A percentile compares a stretch with the other conserved stretches of the same genome.
Conservation (phyloP, 2,329 filamentous ascomycete genomes). For the Botrytis byssoidea region DNA sequence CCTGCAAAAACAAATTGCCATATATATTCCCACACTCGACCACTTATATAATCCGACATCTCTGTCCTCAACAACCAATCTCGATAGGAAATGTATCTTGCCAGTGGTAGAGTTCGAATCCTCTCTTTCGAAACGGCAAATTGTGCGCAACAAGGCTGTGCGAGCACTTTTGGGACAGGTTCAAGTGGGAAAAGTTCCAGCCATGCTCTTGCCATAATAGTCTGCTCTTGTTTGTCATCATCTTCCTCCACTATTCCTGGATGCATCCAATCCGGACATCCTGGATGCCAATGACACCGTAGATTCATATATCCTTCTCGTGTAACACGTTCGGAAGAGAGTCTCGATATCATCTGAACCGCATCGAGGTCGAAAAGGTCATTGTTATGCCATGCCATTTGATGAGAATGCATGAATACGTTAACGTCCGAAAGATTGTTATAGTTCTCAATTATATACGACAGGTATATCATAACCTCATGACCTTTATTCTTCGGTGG, state of each 20-base stretch:
- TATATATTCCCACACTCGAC: conserved; percentile 61
- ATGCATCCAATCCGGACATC: conserved; percentile 52
- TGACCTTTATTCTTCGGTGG: conserved; percentile 47
- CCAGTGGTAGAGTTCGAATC: conserved; percentile 48
- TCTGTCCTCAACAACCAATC: conserved; percentile 59
- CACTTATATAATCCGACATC: conserved; percentile 54
- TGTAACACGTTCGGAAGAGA: conserved; percentile 42
- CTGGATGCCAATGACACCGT: conserved; percentile 58
- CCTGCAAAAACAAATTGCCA: conserved; percentile 66
- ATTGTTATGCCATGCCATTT: conserved; percentile 43
- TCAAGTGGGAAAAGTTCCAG: conserved; percentile 31
- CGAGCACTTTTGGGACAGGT: conserved; percentile 48
- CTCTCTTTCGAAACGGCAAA: conserved; percentile 59
- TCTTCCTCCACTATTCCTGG: conserved; percentile 33
- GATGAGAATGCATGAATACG: conserved; percentile 46
- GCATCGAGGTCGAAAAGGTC: conserved; percentile 31
- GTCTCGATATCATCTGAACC: conserved; percentile 39
- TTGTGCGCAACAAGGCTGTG: conserved; percentile 61
- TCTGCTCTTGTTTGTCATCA: conserved; percentile 13
- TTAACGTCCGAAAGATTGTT: conserved; percentile 45
- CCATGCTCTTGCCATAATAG: conserved; percentile 40
- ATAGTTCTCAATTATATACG: conserved; percentile 64
- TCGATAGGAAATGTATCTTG: conserved; percentile 56
- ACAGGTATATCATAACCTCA: conserved; percentile 40
- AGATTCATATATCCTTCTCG: conserved; percentile 59